Evolutionary conservation across 148 eudicot genomes (phyloP).

Genomic region (Rhododendron griersonianum): DNA sequence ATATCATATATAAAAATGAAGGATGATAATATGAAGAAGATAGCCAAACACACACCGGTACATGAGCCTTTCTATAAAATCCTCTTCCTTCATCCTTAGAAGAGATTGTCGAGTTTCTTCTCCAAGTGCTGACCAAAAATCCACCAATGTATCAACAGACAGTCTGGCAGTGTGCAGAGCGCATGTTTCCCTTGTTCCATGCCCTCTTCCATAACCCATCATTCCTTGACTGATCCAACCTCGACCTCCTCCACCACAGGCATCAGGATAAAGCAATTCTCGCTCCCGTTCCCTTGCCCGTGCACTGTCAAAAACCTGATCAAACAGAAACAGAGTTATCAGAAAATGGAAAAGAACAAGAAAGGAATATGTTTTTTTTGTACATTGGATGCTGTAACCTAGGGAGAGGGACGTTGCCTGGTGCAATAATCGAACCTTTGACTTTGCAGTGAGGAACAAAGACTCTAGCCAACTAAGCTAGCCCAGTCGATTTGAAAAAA

Average conservation of each 20-base stretch:
- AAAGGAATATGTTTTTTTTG: neutral
- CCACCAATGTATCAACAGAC: constrained; percentile 93
- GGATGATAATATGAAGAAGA: neutral
- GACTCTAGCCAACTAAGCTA: neutral
- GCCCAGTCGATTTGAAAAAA: neutral
- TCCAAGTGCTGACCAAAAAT: constrained; percentile 98
- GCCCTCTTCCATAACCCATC: constrained; percentile 84
- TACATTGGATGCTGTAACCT: neutral
- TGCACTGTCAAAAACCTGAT: constrained; percentile 93
- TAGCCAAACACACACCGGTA: constrained; percentile 55
- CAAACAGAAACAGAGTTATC: constrained; percentile 13
- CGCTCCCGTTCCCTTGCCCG: constrained; percentile 94
- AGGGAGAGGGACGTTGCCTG: neutral
- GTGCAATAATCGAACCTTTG: neutral
- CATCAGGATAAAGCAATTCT: constrained; percentile 94
- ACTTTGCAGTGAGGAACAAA: neutral
- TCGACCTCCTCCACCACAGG: constrained; percentile 96
- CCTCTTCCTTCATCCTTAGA: constrained; percentile 94
- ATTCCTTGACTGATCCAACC: constrained; percentile 98
- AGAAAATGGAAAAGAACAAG: constrained; percentile 5
- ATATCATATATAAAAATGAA: neutral
- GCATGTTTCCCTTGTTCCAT: constrained; percentile 93
- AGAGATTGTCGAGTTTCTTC: constrained; percentile 90
- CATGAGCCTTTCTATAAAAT: constrained; percentile 93
- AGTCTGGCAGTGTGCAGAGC: constrained; percentile 97